Percentiles rank a stretch among this genome's conserved stretches.
Conservation (phyloP, 2,329 filamentous ascomycete species). For the Akanthomyces dipterigenus region DNA sequence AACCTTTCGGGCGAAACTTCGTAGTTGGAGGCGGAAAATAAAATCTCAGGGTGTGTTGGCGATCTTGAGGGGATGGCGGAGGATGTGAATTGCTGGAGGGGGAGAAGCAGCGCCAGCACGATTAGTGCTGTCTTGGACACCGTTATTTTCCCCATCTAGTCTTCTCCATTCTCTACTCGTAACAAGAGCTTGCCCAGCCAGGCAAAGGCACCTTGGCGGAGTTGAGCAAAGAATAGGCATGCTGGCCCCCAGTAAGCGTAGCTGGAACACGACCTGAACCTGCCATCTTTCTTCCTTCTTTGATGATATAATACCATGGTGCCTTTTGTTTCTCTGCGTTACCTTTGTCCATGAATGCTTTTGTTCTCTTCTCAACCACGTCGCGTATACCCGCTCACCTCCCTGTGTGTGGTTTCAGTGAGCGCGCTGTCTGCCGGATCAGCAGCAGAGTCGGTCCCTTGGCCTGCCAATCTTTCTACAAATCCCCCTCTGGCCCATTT, state of each 20-base stretch:
- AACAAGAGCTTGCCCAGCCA: constrained; percentile 10
- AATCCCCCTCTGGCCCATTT: background rate
- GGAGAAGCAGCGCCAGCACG: background rate
- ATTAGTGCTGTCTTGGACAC: constrained; percentile 11
- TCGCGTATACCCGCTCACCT: constrained; percentile 7
- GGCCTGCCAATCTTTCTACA: background rate
- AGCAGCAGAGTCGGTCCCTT: constrained; percentile 2
- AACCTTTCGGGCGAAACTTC: background rate
- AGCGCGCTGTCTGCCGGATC: constrained; percentile 8
- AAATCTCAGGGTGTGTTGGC: constrained; percentile 3
- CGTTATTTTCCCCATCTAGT: constrained; percentile 8
- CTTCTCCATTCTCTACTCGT: constrained; percentile 9
- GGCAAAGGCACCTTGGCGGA: constrained; percentile 11
- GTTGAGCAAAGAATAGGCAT: constrained; percentile 12
- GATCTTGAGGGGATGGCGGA: background rate
- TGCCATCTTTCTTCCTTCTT: constrained; percentile 10
- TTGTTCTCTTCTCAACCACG: constrained; percentile 5
- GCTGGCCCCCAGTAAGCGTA: constrained; percentile 8
- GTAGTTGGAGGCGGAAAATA: background rate
- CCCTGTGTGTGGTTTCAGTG: background rate
- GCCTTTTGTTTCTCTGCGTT: constrained; percentile 12
- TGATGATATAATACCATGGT: constrained; percentile 11
- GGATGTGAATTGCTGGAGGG: background rate
- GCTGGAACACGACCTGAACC: constrained; percentile 10
- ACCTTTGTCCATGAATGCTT: constrained; percentile 13